Percentiles rank a stretch among this genome's conserved stretches.
Evolutionary conservation across 495 filamentous ascomycete species (phyloP).

Genomic region (Evansstolkia leycettana): DNA sequence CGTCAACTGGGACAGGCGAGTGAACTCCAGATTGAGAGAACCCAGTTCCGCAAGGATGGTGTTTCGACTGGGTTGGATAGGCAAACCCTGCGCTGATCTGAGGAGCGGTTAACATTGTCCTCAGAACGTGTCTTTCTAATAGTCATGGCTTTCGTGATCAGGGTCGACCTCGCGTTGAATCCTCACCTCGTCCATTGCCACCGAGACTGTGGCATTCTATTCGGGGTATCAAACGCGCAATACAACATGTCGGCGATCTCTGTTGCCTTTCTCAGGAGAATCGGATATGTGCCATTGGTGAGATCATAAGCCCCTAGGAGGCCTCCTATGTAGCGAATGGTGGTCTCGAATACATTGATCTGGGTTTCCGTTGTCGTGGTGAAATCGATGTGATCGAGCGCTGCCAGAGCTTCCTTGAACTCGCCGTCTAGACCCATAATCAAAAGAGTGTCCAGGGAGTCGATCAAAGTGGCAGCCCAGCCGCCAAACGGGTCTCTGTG

Average conservation of each 20-base stretch:
- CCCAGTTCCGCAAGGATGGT: conserved; percentile 71
- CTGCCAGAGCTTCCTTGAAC: conserved; percentile 44
- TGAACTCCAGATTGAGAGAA: conserved; percentile 84
- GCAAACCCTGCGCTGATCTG: conserved; percentile 23
- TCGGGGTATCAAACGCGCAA: conserved; percentile 88
- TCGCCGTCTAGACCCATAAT: conserved; percentile 52
- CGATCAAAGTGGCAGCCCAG: conserved; percentile 49
- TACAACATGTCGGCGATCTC: conserved; percentile 84
- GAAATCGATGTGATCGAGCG: conserved; percentile 43
- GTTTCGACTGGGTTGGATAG: conserved; percentile 25
- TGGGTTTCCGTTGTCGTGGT: conserved; percentile 29
- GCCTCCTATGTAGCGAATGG: conserved; percentile 78
- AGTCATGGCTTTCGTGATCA: no score
- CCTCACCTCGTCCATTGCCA: conserved; percentile 36
- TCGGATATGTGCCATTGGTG: conserved; percentile 46
- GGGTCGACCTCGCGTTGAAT: conserved; percentile 1
- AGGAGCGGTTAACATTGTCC: conserved; percentile 5
- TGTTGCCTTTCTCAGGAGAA: conserved; percentile 71
- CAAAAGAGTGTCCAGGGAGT: conserved; percentile 49
- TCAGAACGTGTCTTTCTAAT: conserved; percentile 2
- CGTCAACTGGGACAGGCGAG: conserved; percentile 81
- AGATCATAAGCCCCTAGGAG: conserved; percentile 77
- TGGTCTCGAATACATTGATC: conserved; percentile 80
- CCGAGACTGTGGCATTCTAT: conserved; percentile 70
- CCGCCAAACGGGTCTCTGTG: conserved; percentile 45